Base-by-base conservation (phyloP, 768 basidiomycete genomes). In the Xerocomus potaroensis region DNA sequence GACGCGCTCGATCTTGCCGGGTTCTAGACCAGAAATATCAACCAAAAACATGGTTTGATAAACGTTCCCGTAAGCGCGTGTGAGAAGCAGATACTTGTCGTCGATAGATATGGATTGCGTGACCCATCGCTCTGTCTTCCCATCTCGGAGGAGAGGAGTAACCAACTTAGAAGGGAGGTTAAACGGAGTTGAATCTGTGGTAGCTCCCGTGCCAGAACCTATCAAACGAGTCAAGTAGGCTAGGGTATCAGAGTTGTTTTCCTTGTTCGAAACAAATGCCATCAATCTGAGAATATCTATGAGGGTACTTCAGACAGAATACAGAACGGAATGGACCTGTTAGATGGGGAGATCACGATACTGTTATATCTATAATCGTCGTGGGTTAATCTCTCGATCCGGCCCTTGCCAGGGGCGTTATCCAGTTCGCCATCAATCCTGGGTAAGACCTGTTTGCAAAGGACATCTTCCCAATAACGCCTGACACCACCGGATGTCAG, bases 391-490 rank as follows among this genome's bases (percentile, higher is more conserved):
- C 70, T 62, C 54, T 74, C 72, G 36, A 73, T 62, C 14, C 72
- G 69, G 12, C 71, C 68, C 32, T 52, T 61, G 9, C 72, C 69
- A 23, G 72, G 72, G 21, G 53, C 37, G 49, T 73, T 73, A 44
- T 69, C 60, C 14, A 71, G 57, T 45, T 74, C 72, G 12, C 62
- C 58, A 26, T 69, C 64, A 24, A 73, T 63, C n/a, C 43, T 57
- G 14, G 68, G 69, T 22, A 73, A 41, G 16, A 50, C 50, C 7
- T 45, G 51, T 8, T 60, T 50, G 15, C 56, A 57, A 29, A 59
- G 45, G 14, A 49, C 29, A 26, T 74, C 67, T 40, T 73, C 72
- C 72, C 72, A 74, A 53, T 72, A 70, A 26, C 72, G 72, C 69
- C 69, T 70, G 16, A 18, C 38, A 41, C 15, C 16, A n/a, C 12